Percentiles rank a stretch among this genome's conserved stretches.
Conservation (phyloP, 257 asterid species). For the Solanum bulbocastanum region DNA sequence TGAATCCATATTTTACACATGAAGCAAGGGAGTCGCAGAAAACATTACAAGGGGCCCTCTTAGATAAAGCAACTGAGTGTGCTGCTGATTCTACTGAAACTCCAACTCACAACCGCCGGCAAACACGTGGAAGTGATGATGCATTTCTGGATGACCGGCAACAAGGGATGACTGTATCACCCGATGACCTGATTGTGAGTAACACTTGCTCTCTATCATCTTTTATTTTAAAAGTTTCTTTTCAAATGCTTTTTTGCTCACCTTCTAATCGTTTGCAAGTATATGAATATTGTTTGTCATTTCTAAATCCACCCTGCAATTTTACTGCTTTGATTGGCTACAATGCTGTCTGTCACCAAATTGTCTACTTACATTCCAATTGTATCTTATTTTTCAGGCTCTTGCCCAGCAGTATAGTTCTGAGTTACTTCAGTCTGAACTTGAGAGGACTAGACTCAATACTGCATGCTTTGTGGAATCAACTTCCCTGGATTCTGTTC, state of each 20-base stretch:
- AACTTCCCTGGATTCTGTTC: conserved; percentile 60
- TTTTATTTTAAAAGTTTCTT: background rate
- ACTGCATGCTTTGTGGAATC: conserved; percentile 94
- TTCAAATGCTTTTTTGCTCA: background rate
- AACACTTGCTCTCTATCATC: background rate
- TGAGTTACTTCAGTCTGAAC: conserved; percentile 83
- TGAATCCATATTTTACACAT: conserved; percentile 87
- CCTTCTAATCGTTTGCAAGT: background rate
- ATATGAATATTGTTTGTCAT: background rate
- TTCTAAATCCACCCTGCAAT: background rate
- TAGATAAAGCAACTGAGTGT: conserved; percentile 83
- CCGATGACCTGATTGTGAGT: conserved; percentile 71
- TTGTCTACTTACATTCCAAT: background rate
- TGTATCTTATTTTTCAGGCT: conserved; percentile 14
- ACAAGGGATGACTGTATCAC: conserved; percentile 65
- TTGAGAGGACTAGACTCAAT: conserved; percentile 85
- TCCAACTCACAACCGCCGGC: conserved; percentile 86
- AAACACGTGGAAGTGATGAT: conserved; percentile 92
- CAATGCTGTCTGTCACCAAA: background rate
- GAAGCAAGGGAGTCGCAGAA: conserved; percentile 90
- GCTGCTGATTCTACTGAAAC: conserved; percentile 67
- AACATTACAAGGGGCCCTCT: conserved; percentile 80
- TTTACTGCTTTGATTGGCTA: background rate
- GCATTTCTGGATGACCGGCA: conserved; percentile 75
- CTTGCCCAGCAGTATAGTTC: conserved; percentile 92